These are phyloP conservation scores for Ambrosia trifida DNA, from an alignment of 129 eudicot species.

Conservation along the genomic window DNA sequence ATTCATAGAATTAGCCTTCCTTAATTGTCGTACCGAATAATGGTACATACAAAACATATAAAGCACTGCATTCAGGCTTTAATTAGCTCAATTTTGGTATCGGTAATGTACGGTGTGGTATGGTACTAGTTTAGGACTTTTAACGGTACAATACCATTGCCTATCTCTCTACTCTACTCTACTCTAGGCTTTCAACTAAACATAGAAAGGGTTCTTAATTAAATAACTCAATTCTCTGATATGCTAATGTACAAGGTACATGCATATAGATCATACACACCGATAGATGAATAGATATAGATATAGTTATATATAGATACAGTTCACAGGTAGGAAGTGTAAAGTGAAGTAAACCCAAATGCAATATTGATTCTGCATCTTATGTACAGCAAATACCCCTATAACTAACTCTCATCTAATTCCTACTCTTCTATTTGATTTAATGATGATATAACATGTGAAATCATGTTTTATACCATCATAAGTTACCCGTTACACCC, in stretches of 20 bases:
- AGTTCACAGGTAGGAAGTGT: conserved; percentile 25
- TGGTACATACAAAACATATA: no score
- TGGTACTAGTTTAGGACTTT: no score
- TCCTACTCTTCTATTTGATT: conserved; percentile 33
- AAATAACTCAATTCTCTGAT: conserved; percentile 8
- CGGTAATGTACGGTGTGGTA: no score
- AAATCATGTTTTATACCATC: conserved; percentile 33
- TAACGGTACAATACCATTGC: no score
- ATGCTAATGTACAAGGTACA: conserved; percentile 12
- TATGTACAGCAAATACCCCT: conserved; percentile 33
- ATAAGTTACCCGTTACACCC: conserved; percentile 12
- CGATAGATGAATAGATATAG: conserved; percentile 21
- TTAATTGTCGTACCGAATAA: no score
- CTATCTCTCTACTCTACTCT: not conserved
- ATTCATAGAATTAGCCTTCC: no score
- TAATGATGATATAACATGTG: conserved; percentile 28
- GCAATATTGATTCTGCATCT: conserved; percentile 33
- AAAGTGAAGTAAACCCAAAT: conserved; percentile 20
- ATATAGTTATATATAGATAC: conserved; percentile 32
- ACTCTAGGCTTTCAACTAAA: not conserved
- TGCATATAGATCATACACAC: conserved; percentile 20
- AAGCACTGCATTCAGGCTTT: no score
- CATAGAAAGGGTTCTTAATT: not conserved
- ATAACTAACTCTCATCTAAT: conserved; percentile 22
- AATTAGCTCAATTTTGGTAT: no score